Percentiles rank a stretch among this genome's conserved stretches.
Conservation (phyloP, 1,139 yeast genomes). For the Hyphopichia buzzinii region DNA sequence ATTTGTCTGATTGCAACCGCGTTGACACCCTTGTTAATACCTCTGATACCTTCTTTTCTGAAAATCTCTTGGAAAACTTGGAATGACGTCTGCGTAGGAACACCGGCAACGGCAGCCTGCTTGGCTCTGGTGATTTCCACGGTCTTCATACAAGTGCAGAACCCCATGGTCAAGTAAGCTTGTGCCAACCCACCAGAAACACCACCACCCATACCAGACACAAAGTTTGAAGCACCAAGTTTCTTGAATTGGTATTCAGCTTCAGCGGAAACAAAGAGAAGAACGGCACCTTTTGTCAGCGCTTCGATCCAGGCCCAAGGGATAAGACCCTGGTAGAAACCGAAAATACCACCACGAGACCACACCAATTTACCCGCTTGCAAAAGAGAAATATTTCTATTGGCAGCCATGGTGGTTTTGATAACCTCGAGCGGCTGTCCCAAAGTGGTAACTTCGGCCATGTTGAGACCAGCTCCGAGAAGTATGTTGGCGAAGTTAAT, state of each 20-base stretch:
- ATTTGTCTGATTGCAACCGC: conserved; percentile 99
- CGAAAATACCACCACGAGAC: conserved; percentile 89
- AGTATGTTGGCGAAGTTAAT: conserved; percentile 85
- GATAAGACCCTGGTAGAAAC: conserved; percentile 94
- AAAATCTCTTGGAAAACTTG: conserved; percentile 84
- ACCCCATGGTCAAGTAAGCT: conserved; percentile 94
- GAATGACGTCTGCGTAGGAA: conserved; percentile 69
- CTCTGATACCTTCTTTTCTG: conserved; percentile 81
- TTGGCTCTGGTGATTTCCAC: conserved; percentile 93
- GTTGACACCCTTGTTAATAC: conserved; percentile 96
- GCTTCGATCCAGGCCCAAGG: conserved; percentile 99
- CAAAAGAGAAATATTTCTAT: conserved; percentile 65
- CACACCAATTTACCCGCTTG: conserved; percentile 76
- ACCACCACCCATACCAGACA: conserved; percentile 94
- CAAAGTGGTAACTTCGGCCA: conserved; percentile 89
- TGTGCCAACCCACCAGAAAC: conserved; percentile 93
- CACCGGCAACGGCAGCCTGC: conserved; percentile 67
- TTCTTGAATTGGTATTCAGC: conserved; percentile 74
- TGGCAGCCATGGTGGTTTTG: conserved; percentile 98
- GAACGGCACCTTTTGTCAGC: conserved; percentile 98
- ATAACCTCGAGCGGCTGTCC: conserved; percentile 97
- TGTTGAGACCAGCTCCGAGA: conserved; percentile 88
- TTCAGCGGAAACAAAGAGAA: conserved; percentile 88
- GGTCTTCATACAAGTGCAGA: conserved; percentile 97
- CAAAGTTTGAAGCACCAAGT: conserved; percentile 68